These are phyloP conservation scores for Stylosanthes scabra DNA, from an alignment of 331 rosid species.

Conservation along the genomic window DNA sequence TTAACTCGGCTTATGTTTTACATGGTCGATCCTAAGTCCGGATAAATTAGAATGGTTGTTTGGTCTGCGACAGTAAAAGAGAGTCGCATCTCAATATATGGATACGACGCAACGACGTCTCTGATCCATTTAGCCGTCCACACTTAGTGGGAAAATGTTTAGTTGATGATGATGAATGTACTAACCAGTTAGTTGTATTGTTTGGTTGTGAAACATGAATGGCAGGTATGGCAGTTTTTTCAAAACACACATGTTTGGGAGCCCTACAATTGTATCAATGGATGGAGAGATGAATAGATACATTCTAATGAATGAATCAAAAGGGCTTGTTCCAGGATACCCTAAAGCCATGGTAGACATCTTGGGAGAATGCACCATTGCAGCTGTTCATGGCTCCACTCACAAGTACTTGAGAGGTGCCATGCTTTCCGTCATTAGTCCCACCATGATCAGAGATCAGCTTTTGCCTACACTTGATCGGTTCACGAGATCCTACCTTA, in stretches of 20 bases:
- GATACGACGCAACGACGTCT: no score
- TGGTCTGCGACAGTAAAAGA: no score
- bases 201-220: no score
- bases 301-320: slow-evolving; percentile 73
- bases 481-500: slow-evolving; percentile 61
- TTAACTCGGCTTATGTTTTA: no score
- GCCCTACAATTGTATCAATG: slow-evolving; percentile 70
- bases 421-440: slow-evolving; percentile 57
- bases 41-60: no score
- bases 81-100: no score
- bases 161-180: no score
- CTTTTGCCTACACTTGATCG: slow-evolving; percentile 60
- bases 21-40: no score
- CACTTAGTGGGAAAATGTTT: no score
- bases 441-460: slow-evolving; percentile 54
- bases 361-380: slow-evolving; percentile 68
- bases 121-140: no score
- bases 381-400: slow-evolving; percentile 78
- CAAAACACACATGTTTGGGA: slow-evolving; percentile 76
- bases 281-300: slow-evolving; percentile 74
- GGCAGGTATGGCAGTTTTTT: slow-evolving; percentile 73
- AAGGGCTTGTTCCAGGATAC: slow-evolving; percentile 83
- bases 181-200: no score
- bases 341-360: slow-evolving; percentile 80
- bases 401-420: slow-evolving; percentile 75